A percentile compares a stretch with the other conserved stretches of the same genome.
Evolutionary conservation across 345 rosid genomes (phyloP).

Genomic region (Gossypium arboreum): DNA sequence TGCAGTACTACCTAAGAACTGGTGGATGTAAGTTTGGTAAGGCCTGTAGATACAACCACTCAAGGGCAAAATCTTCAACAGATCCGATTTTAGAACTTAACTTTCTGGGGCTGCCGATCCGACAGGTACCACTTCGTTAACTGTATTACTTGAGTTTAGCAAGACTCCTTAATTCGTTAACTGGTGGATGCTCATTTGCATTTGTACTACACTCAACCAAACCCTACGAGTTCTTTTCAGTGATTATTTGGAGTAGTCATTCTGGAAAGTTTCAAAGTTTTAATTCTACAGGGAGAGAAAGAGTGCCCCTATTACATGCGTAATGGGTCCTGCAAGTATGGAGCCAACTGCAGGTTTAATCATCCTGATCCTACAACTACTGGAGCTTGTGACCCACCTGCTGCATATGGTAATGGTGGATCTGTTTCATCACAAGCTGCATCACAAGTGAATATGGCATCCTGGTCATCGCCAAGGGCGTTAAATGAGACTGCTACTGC

Average conservation of each 20-base stretch:
- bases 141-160: neutral
- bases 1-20: constrained; percentile 83
- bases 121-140: constrained; percentile 43
- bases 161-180: neutral
- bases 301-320: constrained; percentile 95
- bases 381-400: constrained; percentile 43
- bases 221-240: neutral
- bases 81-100: constrained; percentile 53
- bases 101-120: constrained; percentile 84
- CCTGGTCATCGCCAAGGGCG: constrained; percentile 74
- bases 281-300: constrained; percentile 53
- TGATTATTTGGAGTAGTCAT: neutral
- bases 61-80: constrained; percentile 33
- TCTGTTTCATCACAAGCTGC: constrained; percentile 42
- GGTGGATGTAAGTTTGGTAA: constrained; percentile 95
- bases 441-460: constrained; percentile 45
- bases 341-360: constrained; percentile 73
- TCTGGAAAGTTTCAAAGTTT: neutral
- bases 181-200: neutral
- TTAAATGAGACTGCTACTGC: constrained; percentile 41
- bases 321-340: constrained; percentile 90
- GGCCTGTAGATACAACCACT: constrained; percentile 78
- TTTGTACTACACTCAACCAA: neutral
- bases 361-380: constrained; percentile 87
- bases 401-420: constrained; percentile 51